Evolutionary conservation across 306 rosid species (phyloP).

Genomic region (Vigna nakashimae): DNA sequence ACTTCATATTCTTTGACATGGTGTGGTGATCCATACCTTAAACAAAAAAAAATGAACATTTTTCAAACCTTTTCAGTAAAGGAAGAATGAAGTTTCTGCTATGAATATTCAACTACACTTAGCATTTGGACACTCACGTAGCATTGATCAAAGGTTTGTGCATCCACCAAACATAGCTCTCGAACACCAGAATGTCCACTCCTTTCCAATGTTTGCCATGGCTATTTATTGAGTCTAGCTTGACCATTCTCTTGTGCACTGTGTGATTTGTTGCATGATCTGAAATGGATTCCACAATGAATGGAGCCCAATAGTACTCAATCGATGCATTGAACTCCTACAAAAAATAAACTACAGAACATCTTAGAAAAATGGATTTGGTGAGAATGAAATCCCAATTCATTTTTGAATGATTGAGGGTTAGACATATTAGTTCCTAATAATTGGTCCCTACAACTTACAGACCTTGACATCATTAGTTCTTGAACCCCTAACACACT

Average conservation of each 20-base stretch:
- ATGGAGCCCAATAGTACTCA: slow-evolving; percentile 95
- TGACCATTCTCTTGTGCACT: slow-evolving; percentile 71
- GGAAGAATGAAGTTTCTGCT: background rate
- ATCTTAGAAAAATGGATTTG: slow-evolving; percentile 21
- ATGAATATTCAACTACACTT: slow-evolving; percentile 14
- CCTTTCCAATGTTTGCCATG: slow-evolving; percentile 91
- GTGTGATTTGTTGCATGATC: slow-evolving; percentile 93
- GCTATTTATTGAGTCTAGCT: slow-evolving; percentile 72
- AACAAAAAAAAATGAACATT: background rate
- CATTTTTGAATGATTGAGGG: background rate
- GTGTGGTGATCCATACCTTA: slow-evolving; percentile 68
- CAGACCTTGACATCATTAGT: background rate
- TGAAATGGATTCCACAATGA: slow-evolving; percentile 87
- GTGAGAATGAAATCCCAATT: background rate
- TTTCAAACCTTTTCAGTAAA: slow-evolving; percentile 10
- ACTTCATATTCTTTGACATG: slow-evolving; percentile 79
- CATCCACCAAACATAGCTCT: slow-evolving; percentile 98
- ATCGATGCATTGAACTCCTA: slow-evolving; percentile 85
- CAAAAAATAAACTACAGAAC: background rate
- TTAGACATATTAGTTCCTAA: background rate
- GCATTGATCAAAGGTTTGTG: slow-evolving; percentile 78
- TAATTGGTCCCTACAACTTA: background rate
- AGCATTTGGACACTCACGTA: slow-evolving; percentile 56
- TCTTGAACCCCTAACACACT: background rate
- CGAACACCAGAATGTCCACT: slow-evolving; percentile 84